A percentile compares a stretch with the other conserved stretches of the same genome.
Evolutionary conservation across 2,329 filamentous ascomycete species (phyloP).

Genomic region (Cytospora piceae): DNA sequence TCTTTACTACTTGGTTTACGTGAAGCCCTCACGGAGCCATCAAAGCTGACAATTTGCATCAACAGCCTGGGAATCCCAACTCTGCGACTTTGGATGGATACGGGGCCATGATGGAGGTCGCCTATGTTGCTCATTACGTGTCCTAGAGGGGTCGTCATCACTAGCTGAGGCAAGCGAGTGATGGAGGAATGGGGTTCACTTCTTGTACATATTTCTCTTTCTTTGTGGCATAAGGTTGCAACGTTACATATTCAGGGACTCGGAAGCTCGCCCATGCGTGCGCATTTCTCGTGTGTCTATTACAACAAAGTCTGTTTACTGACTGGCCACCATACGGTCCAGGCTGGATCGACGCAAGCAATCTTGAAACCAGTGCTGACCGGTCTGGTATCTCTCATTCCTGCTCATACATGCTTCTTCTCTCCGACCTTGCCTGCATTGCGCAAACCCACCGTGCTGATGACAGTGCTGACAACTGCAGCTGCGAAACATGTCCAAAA

Average conservation of each 20-base stretch:
- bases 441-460: constrained; percentile 11
- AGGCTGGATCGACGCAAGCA: no score
- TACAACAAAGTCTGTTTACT: no score
- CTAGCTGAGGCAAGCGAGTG: not conserved
- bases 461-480: constrained; percentile 39
- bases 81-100: constrained; percentile 36
- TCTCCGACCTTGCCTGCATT: not conserved
- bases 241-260: no score
- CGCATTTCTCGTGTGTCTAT: no score
- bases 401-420: not conserved
- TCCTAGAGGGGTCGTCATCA: not conserved
- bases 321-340: no score
- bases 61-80: constrained; percentile 38
- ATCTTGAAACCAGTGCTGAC: not conserved
- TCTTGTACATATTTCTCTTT: not conserved
- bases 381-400: not conserved
- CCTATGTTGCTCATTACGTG: constrained; percentile 35
- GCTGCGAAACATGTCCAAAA: constrained; percentile 57
- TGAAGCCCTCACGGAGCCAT: no score
- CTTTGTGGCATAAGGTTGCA: no score
- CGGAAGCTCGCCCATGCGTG: no score
- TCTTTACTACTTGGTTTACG: not conserved
- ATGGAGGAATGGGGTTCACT: not conserved
- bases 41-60: not conserved
- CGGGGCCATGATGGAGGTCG: constrained; percentile 39